A percentile compares a stretch with the other conserved stretches of the same genome.
phyloP scores from a whole-genome alignment of 2,329 filamentous ascomycete species.

The Paecilomyces dactylethromorphus region DNA sequence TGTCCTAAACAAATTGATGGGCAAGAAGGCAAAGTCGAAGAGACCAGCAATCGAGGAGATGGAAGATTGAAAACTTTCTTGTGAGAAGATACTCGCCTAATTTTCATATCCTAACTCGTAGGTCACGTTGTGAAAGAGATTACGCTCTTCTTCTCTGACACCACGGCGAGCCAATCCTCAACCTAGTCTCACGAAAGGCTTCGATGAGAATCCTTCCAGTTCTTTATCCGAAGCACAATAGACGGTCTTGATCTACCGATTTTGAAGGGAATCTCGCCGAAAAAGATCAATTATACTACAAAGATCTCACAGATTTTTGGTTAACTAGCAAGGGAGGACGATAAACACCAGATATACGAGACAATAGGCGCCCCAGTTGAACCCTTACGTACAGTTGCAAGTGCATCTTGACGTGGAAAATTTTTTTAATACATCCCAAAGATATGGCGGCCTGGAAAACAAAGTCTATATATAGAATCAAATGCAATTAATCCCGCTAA shows the following conservation, averaged over 20 bases:
- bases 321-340: neutral
- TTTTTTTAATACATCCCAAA: constrained; percentile 5
- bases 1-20: constrained; percentile 32
- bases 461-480: neutral
- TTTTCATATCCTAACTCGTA: too few species aligned
- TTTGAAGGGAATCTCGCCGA: neutral
- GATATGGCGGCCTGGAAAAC: constrained; percentile 6
- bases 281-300: neutral
- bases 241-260: neutral
- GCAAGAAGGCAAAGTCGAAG: constrained; percentile 18
- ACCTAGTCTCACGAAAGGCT: too few species aligned
- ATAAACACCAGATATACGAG: neutral
- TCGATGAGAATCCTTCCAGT: neutral
- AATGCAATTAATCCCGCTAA: neutral
- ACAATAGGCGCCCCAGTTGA: constrained; percentile 1
- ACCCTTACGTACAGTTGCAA: constrained; percentile 1
- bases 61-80: constrained; percentile 13
- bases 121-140: too few species aligned
- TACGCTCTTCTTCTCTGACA: too few species aligned
- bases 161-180: too few species aligned
- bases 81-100: neutral
- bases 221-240: neutral
- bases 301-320: neutral
- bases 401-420: neutral
- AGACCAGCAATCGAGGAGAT: constrained; percentile 35